Evolutionary conservation across 805 yeast genomes (phyloP), one percentile per base, ranked within the genome.

Genomic region (Ogataea dorogensis): DNA sequence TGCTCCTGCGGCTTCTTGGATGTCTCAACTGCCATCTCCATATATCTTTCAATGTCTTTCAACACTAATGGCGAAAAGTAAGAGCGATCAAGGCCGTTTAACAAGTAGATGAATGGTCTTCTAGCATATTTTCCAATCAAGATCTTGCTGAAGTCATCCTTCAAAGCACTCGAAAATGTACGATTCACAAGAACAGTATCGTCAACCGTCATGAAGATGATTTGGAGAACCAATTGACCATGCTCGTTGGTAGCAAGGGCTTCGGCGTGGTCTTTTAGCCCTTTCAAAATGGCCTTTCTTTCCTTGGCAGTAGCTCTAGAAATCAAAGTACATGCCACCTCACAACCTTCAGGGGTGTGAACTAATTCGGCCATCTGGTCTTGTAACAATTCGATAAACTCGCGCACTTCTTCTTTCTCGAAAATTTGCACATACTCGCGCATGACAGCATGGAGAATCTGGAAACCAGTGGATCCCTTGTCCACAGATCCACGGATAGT

Each of bases 401-500:
- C 95, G 49, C 83, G 72, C 40, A 80, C 75, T 59, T 86, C 91
- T 26, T 73, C 71, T 29, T 73, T 77, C 43, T 77, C 77, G 45
- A 87, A 77, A 42, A 87, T 81, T 44, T 79, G 75, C 31, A 79
- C 75, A 54, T 84, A 87, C 60, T 91, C 96, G 57, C 73, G 81
- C 96, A 91, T 87, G 33, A 95, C 96, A 24, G 96, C 95, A 61
- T 91, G 98, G 58, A 91, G 75, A 47, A 91, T 83, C 60, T 88
- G 95, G 73, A 91, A 91, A 24, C 98, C 98, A 17, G 95, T 83
- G 2, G 96, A 87, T 5, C 98, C 98, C 64, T 91, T 91, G 59
- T 83, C 91, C 31, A 91, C 93, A 5, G 96, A 83, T 2, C 96
- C 89, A 22, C 82, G 79, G 44, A 91, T 86, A 7, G 95, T 87